Base-by-base conservation (phyloP, 352 stramenopile genomes). In the Phytophthora pinifolia region DNA sequence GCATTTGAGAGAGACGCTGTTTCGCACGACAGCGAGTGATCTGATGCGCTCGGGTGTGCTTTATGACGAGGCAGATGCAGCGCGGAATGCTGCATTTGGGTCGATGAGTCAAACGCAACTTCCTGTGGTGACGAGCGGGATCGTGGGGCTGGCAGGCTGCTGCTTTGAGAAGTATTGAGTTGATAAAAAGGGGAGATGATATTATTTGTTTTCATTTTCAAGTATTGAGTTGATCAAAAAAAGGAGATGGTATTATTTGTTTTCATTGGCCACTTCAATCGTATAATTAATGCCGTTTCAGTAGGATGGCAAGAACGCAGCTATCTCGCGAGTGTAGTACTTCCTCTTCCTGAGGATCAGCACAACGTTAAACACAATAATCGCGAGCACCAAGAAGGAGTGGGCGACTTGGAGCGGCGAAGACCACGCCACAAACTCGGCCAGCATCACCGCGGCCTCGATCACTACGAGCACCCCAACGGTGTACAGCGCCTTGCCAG, bases 111-210 rank as follows among this genome's bases (percentile, higher is more conserved):
- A 36, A 29, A 17, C 48, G 7, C 27, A 59, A 8, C 35, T 75
- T 25, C 58, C 66, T 29, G 27, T 79, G 2, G 38, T 72, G 30
- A 70, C 51, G n/a, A 74, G 53, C 44, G 70, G 74, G 29, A 79
- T 73, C 41, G 70, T 72, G 1, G 79, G 79, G 2, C 36, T 89
- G 13, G 37, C 63, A 29, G 76, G 79, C 14, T 81, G 74, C 46
- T 86, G 67, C 52, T 89, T 83, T 31, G 79, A 89, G 34, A 54
- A 55, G 33, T 55, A 54, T 47, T 64, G 60, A 68, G 25, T 43
- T 9, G 48, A 50, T 9, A 4, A 15, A 20, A 35, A 13, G 27
- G n/a, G 2, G 20, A 20, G 10, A 15, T 34, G n/a, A 2, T 48
- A 54, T 54, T 33, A 44, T 37, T 22, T 15, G 25, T 22, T 8